Evolutionary conservation across 2,329 filamentous ascomycete genomes (phyloP).

Genomic region (Coniochaeta ligniaria): DNA sequence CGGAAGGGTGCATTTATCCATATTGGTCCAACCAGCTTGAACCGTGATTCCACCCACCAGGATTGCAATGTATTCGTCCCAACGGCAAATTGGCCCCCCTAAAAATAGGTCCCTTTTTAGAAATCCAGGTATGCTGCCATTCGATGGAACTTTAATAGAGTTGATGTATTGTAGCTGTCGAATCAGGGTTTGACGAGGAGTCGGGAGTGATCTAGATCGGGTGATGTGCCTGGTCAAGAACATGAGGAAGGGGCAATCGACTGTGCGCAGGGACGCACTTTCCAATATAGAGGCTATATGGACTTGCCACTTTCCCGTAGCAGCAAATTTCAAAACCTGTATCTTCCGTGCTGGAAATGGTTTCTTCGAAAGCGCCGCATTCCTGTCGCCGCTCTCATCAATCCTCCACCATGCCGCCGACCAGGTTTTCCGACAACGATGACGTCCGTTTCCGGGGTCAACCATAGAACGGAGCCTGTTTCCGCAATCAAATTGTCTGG

Average conservation of each 20-base stretch:
- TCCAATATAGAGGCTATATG: constrained; percentile 1
- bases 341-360: background rate
- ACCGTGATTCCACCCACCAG: constrained; percentile 2
- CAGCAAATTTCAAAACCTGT: background rate
- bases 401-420: background rate
- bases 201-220: background rate
- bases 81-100: background rate
- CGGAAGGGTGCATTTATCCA: constrained; percentile 3
- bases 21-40: background rate
- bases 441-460: background rate
- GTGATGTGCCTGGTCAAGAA: background rate
- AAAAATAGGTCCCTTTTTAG: constrained; percentile 1
- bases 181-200: background rate
- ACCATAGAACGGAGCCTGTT: background rate
- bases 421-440: background rate
- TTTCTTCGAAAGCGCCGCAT: background rate
- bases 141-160: background rate
- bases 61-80: background rate
- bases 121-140: background rate
- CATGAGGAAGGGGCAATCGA: background rate
- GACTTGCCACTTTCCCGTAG: background rate
- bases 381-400: background rate
- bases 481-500: background rate
- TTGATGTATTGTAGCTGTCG: background rate
- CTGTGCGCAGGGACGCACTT: background rate